phyloP scores from a whole-genome alignment of 176 grass and related monocot genomes.

The Cymbopogon citratus region DNA sequence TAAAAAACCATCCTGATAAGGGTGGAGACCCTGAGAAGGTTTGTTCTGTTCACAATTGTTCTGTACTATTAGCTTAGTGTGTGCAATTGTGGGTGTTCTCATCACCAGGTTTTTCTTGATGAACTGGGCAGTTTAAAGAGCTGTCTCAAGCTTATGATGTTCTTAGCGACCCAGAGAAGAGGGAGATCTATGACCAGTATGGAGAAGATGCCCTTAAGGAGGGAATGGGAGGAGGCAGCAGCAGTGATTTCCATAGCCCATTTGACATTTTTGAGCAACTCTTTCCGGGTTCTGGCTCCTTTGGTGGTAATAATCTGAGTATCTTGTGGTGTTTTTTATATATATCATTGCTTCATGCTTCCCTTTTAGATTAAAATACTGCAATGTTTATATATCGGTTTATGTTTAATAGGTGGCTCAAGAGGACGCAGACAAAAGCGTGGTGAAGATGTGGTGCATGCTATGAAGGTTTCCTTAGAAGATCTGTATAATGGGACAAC shows the following conservation, averaged over 20 bases:
- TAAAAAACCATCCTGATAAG: conserved; percentile 95
- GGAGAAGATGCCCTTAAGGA: conserved; percentile 98
- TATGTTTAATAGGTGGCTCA: conserved; percentile 61
- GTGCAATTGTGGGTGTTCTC: not conserved
- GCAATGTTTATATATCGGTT: not conserved
- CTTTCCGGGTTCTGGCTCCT: conserved; percentile 47
- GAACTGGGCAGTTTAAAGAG: conserved; percentile 76
- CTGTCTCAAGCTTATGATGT: conserved; percentile 91
- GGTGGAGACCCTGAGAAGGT: conserved; percentile 96
- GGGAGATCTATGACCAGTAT: conserved; percentile 86
- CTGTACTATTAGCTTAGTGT: not conserved
- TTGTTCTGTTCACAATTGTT: not conserved
- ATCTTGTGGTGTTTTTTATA: not conserved
- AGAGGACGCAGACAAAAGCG: conserved; percentile 75
- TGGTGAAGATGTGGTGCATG: conserved; percentile 77
- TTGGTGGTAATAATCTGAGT: conserved; percentile 56
- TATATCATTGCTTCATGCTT: not conserved
- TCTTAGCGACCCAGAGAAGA: conserved; percentile 89
- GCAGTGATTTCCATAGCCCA: conserved; percentile 61
- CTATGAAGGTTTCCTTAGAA: conserved; percentile 87
- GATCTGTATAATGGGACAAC: conserved; percentile 82
- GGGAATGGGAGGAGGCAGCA: conserved; percentile 76
- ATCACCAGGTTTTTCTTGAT: not conserved
- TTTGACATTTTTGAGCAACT: conserved; percentile 95
- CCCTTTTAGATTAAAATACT: not conserved